phyloP scores from a whole-genome alignment of 257 asterid genomes.

The Penstemon eatonii region DNA sequence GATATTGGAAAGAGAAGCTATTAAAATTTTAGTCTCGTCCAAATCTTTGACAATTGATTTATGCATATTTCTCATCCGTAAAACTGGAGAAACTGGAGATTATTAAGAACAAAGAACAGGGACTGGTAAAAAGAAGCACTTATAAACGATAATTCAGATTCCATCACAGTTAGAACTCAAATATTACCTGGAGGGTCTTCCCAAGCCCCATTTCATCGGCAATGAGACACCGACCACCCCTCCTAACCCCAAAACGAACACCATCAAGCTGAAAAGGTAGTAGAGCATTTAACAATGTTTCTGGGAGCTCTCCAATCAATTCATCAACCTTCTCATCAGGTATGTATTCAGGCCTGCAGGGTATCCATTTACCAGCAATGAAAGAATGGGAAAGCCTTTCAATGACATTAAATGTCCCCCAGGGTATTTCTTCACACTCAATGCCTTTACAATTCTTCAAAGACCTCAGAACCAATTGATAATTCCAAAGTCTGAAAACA shows the following conservation, averaged over 20 bases:
- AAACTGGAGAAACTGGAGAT: conserved; percentile 2
- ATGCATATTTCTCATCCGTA: conserved; percentile 4
- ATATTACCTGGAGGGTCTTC: conserved; percentile 83
- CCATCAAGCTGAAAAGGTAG: conserved; percentile 96
- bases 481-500: conserved; percentile 66
- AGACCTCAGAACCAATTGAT: conserved; percentile 60
- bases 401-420: conserved; percentile 78
- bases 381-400: conserved; percentile 71
- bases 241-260: conserved; percentile 74
- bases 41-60: conserved; percentile 4
- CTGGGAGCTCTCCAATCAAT: conserved; percentile 67
- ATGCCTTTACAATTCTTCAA: conserved; percentile 59
- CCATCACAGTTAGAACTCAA: conserved; percentile 6
- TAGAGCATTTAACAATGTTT: conserved; percentile 50
- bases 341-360: conserved; percentile 87
- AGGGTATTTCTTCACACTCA: conserved; percentile 86
- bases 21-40: background rate
- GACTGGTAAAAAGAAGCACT: conserved; percentile 3
- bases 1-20: background rate
- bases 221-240: conserved; percentile 96
- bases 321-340: conserved; percentile 80
- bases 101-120: background rate
- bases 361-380: conserved; percentile 64
- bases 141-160: background rate
- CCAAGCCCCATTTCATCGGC: conserved; percentile 99